phyloP scores from a whole-genome alignment of 192 early-diverging fungal genomes.

The Umbelopsis sp. region DNA sequence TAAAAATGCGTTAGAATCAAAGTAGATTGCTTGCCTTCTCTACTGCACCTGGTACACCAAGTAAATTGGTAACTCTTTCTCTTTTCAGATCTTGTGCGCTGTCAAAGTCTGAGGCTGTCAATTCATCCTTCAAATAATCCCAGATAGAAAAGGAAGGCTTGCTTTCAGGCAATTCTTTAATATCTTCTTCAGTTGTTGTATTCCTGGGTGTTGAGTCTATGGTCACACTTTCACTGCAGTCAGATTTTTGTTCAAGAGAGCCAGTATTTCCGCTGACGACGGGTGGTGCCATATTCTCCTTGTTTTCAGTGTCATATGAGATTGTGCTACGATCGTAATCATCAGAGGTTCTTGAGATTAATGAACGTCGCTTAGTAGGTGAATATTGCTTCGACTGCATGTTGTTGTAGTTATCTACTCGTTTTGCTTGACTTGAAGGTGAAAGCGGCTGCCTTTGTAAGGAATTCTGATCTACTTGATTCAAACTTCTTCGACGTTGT shows the following conservation, averaged over 20 bases:
- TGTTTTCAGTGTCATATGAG: neutral
- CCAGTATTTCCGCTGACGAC: neutral
- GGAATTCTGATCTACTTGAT: neutral
- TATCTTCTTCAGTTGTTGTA: neutral
- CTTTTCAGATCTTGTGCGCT: conserved; percentile 80
- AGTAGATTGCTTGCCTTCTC: conserved; percentile 67
- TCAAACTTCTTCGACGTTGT: conserved; percentile 1
- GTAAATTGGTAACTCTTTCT: conserved; percentile 84
- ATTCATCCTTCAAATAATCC: conserved; percentile 65
- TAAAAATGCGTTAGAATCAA: neutral
- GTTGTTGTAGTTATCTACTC: neutral
- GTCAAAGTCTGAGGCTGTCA: conserved; percentile 68
- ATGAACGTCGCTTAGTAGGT: neutral
- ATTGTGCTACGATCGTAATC: neutral
- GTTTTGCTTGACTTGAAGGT: neutral
- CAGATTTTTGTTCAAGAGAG: neutral
- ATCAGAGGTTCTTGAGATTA: neutral
- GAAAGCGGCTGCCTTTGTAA: neutral
- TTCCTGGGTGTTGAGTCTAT: neutral
- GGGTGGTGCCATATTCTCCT: neutral
- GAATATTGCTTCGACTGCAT: neutral
- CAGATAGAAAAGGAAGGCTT: conserved; percentile 45
- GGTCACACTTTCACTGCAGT: neutral
- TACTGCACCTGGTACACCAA: conserved; percentile 83
- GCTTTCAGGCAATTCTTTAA: neutral